Conservation (phyloP, 345 rosid genomes). For the Streptanthus diversifolius region DNA sequence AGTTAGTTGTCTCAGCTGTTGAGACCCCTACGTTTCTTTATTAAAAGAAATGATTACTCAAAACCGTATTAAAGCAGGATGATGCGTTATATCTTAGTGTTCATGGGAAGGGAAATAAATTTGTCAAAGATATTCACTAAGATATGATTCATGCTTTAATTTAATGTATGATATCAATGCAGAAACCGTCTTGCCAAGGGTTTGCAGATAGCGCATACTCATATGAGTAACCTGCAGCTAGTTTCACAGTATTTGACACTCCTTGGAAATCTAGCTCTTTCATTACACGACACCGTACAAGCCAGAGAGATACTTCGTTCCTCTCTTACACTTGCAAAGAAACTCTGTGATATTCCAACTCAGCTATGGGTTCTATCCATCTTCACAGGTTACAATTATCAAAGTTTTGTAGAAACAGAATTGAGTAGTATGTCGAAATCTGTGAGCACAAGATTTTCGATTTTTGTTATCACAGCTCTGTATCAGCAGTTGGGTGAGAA, state of each 20-base stretch:
- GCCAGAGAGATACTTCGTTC: constrained; percentile 96
- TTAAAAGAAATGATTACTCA: not conserved
- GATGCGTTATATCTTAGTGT: no score
- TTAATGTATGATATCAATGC: constrained; percentile 29
- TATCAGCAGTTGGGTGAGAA: constrained; percentile 71
- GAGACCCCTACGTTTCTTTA: not conserved
- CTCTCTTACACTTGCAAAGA: constrained; percentile 83
- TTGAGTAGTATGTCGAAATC: not conserved
- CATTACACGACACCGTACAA: constrained; percentile 84
- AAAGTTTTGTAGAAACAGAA: not conserved
- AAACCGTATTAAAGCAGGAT: not conserved
- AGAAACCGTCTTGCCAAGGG: constrained; percentile 93
- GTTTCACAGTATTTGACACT: constrained; percentile 87
- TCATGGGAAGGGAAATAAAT: no score
- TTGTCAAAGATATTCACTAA: not conserved
- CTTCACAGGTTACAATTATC: constrained; percentile 54
- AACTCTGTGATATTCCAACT: constrained; percentile 84
- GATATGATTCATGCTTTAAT: not conserved
- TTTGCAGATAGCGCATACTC: constrained; percentile 69
- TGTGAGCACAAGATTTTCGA: not conserved
- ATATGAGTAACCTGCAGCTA: constrained; percentile 96
- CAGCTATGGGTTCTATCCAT: constrained; percentile 95
- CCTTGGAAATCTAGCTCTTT: constrained; percentile 89
- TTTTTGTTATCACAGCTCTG: constrained; percentile 45
- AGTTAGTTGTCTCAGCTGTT: not conserved